Evolutionary conservation across 371 early-diverging fungal species (phyloP), one percentile per base, ranked within the genome.

Genomic region (Circinella minor): DNA sequence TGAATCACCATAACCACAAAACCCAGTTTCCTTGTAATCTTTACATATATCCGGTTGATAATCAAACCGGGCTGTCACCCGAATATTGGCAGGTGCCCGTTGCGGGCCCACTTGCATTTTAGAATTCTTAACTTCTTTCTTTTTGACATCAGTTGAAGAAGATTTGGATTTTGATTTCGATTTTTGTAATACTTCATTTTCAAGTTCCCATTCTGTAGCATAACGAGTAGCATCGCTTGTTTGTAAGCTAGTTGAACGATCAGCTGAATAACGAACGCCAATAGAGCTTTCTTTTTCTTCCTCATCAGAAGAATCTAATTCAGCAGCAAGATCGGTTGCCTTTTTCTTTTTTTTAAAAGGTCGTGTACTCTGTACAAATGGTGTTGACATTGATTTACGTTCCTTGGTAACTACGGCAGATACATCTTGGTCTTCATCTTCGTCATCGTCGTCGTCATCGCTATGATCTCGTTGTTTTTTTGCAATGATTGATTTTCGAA

Each of bases 11-110:
- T 93, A 99, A 37, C 98, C 98, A 83, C 99, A 99, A 78, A 87
- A 95, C 15, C 95, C 95, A 9, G 94, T 94, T 73, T 93, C 93
- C 82, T 98, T 98, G 82, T 97, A 99, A 85, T 99, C 99, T 82
- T 99, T 99, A 87, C 99, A 99, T 38, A 99, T 86, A 71, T 96
- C 97, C n/a, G 96, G 96, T 77, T 96, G 95, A 81, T 98, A 99
- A 81, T 99, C 99, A 70, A 98, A 93, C 11, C 94, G 88, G 60
- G 86, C 88, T 5, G 95, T 94, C 0, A 96, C 91, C 63, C 98
- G 88, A 55, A 98, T 84, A 74, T 96, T 92, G 15, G 93, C 79
- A 17, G 94, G 89, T 3, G 92, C 96, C 17, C 88, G 77, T 64
- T 95, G 89, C 4, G 99, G 98, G 1, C 99, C 98, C 0, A 94